Evolutionary conservation across 192 early-diverging fungal species (phyloP).

Genomic region (Coemansia sp.): DNA sequence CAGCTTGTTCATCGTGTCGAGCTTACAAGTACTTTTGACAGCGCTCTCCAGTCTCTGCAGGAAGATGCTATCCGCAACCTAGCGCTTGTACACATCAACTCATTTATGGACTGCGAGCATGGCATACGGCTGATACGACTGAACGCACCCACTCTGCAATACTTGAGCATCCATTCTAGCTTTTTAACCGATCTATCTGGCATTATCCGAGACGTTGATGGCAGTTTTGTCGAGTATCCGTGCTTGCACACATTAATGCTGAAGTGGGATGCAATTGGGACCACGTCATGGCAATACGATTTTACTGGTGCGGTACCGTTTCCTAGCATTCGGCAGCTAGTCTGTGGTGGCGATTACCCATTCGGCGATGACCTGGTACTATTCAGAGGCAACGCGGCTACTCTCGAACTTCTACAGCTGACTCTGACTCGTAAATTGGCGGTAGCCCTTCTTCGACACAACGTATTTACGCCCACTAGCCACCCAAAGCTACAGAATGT

Average conservation of each 20-base stretch:
- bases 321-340: background rate
- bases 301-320: background rate
- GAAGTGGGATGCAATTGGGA: background rate
- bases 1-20: background rate
- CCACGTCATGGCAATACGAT: background rate
- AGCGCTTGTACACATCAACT: background rate
- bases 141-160: background rate
- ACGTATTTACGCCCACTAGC: background rate
- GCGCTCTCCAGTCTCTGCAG: background rate
- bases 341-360: background rate
- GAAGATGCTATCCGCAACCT: background rate
- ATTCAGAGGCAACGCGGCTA: background rate
- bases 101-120: background rate
- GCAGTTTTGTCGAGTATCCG: background rate
- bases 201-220: background rate
- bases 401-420: background rate
- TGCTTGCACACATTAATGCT: background rate
- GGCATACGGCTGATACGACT: background rate
- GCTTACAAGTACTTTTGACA: background rate
- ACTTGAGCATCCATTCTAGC: background rate
- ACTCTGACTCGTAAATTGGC: too few relatives aligned
- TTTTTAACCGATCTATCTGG: background rate
- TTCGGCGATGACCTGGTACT: background rate
- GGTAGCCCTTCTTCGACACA: background rate
- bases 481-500: background rate